Base-by-base conservation (phyloP, 768 basidiomycete genomes). In the Tulasnella sp. region DNA sequence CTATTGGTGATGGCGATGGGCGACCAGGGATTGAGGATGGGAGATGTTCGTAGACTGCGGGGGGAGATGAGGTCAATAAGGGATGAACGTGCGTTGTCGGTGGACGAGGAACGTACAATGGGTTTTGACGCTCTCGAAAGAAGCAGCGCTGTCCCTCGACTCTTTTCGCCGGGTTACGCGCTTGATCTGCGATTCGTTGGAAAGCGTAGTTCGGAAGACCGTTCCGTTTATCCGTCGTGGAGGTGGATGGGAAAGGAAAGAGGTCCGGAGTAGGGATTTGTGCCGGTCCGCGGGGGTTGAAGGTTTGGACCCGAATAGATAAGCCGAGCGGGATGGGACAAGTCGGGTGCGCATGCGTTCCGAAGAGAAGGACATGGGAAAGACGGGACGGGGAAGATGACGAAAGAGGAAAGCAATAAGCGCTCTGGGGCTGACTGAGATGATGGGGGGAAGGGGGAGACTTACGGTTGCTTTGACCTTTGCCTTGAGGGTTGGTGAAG, bases 401-500 rank as follows among this genome's bases (percentile, higher is more conserved):
- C 24, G 27, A 34, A 68, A 68, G n/a, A 68, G 62, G 62, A 68
- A 68, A 68, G 27, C 62, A 18, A 10, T 68, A 68, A 68, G 62
- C 62, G 62, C 27, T 68, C 62, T 34, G 62, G n/a, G 16, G 2
- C 27, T 34, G 62, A 34, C 52, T 3, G 19, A 56, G n/a, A n/a
- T n/a, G n/a, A n/a, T 19, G n/a, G 10, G 34, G 62, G 14, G 14
- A 2, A 6, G 12, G 2, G 34, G 62, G 2, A 31, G 8, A 34
- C 62, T 27, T 68, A 68, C 62, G 62, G 62, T 68, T 34, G 62
- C 62, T 68, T 68, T 68, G 62, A 68, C 62, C 31, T 68, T 68
- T 68, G 62, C 62, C n/a, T 31, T 68, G 34, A 68, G 62, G 9
- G 62, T 68, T 68, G 62, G 62, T n/a, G 62, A 68, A n/a, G 62